These are phyloP conservation scores for Arctium minus DNA, from an alignment of 129 eudicot species.

Conservation along the genomic window DNA sequence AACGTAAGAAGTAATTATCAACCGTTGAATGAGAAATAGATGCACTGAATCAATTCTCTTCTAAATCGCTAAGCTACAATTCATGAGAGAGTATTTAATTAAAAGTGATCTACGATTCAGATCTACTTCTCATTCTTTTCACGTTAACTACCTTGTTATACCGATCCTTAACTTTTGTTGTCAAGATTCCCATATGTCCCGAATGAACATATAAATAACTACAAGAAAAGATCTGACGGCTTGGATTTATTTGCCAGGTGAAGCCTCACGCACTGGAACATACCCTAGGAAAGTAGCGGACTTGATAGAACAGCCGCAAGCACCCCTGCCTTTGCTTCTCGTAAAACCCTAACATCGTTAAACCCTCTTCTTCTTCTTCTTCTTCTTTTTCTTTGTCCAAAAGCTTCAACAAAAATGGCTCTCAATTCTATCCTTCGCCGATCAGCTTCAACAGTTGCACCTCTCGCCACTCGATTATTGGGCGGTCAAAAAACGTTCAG, in stretches of 20 bases:
- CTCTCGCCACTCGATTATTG: slow-evolving; percentile 48
- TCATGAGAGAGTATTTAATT: no score
- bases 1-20: no score
- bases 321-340: not conserved
- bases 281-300: not conserved
- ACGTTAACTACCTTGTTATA: no score
- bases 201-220: no score
- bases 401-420: slow-evolving; percentile 33
- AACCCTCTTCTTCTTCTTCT: not conserved
- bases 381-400: not conserved
- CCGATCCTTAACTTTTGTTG: no score
- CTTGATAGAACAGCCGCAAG: slow-evolving; percentile 8
- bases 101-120: no score
- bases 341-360: slow-evolving; percentile 30
- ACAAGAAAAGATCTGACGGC: not conserved
- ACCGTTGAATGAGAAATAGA: no score
- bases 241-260: not conserved
- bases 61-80: no score
- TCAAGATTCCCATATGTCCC: no score
- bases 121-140: no score
- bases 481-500: slow-evolving; percentile 29
- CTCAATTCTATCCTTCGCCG: slow-evolving; percentile 45
- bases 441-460: slow-evolving; percentile 52
- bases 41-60: no score
- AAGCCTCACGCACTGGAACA: not conserved